Evolutionary conservation across 2,329 filamentous ascomycete species (phyloP).

Genomic region (Ramularia collo-cygni): DNA sequence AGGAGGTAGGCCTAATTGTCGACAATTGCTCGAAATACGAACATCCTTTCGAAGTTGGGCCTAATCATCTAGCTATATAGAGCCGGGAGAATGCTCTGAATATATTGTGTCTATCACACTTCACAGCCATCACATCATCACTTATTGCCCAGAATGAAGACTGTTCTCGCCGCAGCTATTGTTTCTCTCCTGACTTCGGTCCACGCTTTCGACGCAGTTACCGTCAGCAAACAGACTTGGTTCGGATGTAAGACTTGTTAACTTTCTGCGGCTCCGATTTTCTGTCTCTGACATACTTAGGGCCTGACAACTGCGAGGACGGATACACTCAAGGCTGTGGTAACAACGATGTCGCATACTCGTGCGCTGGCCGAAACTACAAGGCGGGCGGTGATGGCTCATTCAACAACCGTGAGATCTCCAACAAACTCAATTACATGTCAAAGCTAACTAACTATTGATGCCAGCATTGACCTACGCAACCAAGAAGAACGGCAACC

Average conservation of each 20-base stretch:
- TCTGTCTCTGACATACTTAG: not conserved
- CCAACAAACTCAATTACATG: not conserved
- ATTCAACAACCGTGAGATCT: not conserved
- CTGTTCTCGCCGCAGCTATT: constrained; percentile 4
- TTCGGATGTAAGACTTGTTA: not conserved
- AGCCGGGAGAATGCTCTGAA: too few species aligned
- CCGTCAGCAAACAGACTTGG: constrained; percentile 1
- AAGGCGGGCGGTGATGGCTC: not conserved
- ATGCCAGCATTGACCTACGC: constrained; percentile 1
- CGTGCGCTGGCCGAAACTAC: not conserved
- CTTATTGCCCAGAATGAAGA: not conserved
- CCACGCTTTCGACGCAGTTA: not conserved
- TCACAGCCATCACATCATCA: not conserved
- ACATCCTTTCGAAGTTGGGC: too few species aligned
- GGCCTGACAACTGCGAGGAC: not conserved
- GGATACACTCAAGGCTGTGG: not conserved
- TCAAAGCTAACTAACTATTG: not conserved
- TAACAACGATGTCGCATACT: constrained; percentile 1
- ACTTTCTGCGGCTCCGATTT: not conserved
- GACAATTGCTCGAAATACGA: too few species aligned
- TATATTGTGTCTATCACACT: too few species aligned
- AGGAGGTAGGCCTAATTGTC: too few species aligned
- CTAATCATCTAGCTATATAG: too few species aligned
- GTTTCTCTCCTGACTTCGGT: not conserved
- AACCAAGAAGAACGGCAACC: not conserved